phyloP scores from a whole-genome alignment of 257 asterid species.

The Anisodus acutangulus region DNA sequence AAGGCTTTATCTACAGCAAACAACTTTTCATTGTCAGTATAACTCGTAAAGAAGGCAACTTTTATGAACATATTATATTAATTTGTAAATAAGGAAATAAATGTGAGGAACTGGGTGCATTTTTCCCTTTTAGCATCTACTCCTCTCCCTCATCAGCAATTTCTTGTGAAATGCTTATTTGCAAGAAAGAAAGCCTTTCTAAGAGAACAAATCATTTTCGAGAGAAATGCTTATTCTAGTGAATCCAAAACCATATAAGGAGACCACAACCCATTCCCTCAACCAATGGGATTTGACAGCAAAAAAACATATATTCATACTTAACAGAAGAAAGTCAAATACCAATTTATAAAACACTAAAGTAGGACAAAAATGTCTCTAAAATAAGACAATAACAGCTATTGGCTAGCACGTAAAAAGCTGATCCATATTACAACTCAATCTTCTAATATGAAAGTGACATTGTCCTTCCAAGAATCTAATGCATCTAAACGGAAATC shows the following conservation, averaged over 20 bases:
- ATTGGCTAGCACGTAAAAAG: not conserved
- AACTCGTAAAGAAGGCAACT: not conserved
- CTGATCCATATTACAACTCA: constrained; percentile 3
- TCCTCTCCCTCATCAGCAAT: not conserved
- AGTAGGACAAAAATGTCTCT: constrained; percentile 16
- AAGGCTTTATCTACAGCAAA: constrained; percentile 77
- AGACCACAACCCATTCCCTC: not conserved
- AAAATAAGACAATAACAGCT: not conserved
- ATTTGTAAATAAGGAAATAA: not conserved
- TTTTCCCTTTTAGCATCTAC: not conserved
- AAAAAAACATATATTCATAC: not conserved
- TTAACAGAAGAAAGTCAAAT: not conserved
- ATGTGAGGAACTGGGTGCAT: not conserved
- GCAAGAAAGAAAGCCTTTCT: not conserved
- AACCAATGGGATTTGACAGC: constrained; percentile 1
- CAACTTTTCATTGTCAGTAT: constrained; percentile 18
- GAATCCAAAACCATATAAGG: not conserved
- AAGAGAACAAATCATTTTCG: not conserved
- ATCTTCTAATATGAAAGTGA: not conserved
- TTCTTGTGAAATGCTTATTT: not conserved
- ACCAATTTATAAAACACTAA: not conserved
- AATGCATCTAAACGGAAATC: not conserved
- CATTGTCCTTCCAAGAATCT: constrained; percentile 13
- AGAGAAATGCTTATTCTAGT: not conserved
- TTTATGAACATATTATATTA: not conserved